These are phyloP conservation scores for Fulvia fulva DNA, from an alignment of 2,329 filamentous ascomycete genomes.

Conservation along the genomic window DNA sequence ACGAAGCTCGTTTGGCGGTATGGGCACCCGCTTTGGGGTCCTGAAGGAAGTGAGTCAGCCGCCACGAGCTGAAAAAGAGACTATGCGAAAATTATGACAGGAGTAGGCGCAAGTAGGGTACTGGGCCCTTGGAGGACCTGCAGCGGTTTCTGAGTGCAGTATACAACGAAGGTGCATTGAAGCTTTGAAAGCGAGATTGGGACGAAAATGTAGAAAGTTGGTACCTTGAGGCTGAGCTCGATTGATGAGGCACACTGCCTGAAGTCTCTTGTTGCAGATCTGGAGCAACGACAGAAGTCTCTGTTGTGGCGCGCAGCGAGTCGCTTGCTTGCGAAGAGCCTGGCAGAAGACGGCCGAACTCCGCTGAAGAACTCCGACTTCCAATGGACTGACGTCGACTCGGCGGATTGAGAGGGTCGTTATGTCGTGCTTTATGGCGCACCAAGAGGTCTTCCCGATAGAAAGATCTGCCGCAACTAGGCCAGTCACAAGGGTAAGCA, in stretches of 20 bases:
- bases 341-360: slow-evolving; percentile 1
- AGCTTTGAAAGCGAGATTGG: slow-evolving; percentile 9
- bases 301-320: not conserved
- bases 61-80: not conserved
- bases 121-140: too few relatives aligned
- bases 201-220: slow-evolving; percentile 16
- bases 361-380: slow-evolving; percentile 21
- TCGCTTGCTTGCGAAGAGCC: slow-evolving; percentile 1
- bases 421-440: slow-evolving; percentile 43
- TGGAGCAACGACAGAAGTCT: slow-evolving; percentile 3
- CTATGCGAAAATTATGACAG: not conserved
- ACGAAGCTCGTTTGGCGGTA: slow-evolving; percentile 14
- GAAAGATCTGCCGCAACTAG: slow-evolving; percentile 42
- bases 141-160: not conserved
- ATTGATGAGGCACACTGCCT: slow-evolving; percentile 6
- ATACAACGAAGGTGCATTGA: slow-evolving; percentile 18
- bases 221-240: slow-evolving; percentile 19
- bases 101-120: too few relatives aligned
- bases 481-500: slow-evolving; percentile 38
- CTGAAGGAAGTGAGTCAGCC: slow-evolving; percentile 10
- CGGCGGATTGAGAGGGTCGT: slow-evolving; percentile 22
- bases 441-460: slow-evolving; percentile 43
- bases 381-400: slow-evolving; percentile 21
- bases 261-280: slow-evolving; percentile 4
- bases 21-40: slow-evolving; percentile 14